A percentile compares a stretch with the other conserved stretches of the same genome.
phyloP scores from a whole-genome alignment of 2,329 filamentous ascomycete species.

The Hymenoscyphus repandus region DNA sequence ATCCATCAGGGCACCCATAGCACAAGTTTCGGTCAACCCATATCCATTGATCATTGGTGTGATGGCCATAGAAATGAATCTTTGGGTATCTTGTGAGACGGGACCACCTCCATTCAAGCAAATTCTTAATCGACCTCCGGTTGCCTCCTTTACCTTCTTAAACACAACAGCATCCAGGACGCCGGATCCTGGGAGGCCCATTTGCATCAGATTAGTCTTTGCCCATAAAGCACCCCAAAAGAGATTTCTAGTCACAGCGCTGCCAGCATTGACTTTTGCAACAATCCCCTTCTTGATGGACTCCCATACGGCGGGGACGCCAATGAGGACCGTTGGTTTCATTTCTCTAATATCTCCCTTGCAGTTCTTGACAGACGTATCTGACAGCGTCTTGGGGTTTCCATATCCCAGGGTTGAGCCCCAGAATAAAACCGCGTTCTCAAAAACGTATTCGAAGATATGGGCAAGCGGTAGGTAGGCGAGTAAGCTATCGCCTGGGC shows the following conservation, averaged over 20 bases:
- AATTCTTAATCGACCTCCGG: constrained; percentile 81
- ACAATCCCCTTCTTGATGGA: constrained; percentile 93
- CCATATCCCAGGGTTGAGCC: constrained; percentile 93
- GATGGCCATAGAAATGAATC: constrained; percentile 86
- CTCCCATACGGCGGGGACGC: constrained; percentile 96
- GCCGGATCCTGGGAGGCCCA: constrained; percentile 59
- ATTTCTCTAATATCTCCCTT: constrained; percentile 92
- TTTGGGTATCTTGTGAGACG: constrained; percentile 79
- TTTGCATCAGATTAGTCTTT: constrained; percentile 53
- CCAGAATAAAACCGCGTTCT: constrained; percentile 84
- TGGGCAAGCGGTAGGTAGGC: constrained; percentile 93
- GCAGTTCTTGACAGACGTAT: constrained; percentile 81
- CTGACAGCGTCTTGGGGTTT: constrained; percentile 81
- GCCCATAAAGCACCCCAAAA: constrained; percentile 65
- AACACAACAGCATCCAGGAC: constrained; percentile 82
- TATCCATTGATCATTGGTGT: constrained; percentile 95
- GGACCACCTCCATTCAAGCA: constrained; percentile 94
- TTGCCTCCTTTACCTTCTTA: constrained; percentile 84
- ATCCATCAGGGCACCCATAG: constrained; percentile 76
- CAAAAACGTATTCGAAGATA: constrained; percentile 93
- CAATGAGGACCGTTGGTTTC: constrained; percentile 81
- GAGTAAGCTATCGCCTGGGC: constrained; percentile 71
- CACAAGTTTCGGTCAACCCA: constrained; percentile 88
- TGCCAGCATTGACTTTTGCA: constrained; percentile 59
- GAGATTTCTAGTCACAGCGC: constrained; percentile 65